Evolutionary conservation across 768 basidiomycete genomes (phyloP), one percentile per base, ranked within the genome.

Genomic region (Amanita pallidorosea): DNA sequence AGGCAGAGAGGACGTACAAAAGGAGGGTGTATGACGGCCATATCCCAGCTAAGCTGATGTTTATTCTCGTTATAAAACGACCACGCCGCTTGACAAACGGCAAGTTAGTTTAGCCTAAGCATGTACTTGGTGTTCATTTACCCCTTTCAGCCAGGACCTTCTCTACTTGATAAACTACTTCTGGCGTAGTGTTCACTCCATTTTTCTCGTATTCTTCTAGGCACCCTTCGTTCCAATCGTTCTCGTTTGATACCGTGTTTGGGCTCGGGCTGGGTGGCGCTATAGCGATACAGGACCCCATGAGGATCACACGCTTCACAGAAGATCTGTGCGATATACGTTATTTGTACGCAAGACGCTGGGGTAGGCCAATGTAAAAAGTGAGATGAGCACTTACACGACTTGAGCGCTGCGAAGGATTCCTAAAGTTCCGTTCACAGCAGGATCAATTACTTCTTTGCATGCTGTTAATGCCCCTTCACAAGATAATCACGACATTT

Each of bases 301-400:
- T 85, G 52, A 86, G 63, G 7, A 89, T 78, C 37, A 91, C 67
- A 3, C 88, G 76, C 60, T 84, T 80, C 55, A 90, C 69, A 6
- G 60, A 57, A n/a, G 71, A 55, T 8, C 29, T 17, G 20, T n/a
- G 4, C 8, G 33, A 33, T 33, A 33, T 33, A 13, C 11, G 31
- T 33, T 4, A 33, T 12, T 33, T 29, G 9, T 33, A 9, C 0
- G 33, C 33, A 12, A 33, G 31, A 33, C 29, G 9, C 29, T 15
- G 33, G 34, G 12, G 1, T 31, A 1, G 8, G 48, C 20, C 6
- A 37, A 27, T 27, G 27, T 27, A 27, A 7, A 9, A 5, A 11
- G 22, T 27, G 20, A 22, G 47, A 34, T 2, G 54, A 63, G n/a
- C 54, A 81, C 78, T 69, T 72, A 56, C 77, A 9, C 59, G 60